Evolutionary conservation across 768 basidiomycete genomes (phyloP).

Genomic region (Dendrothele bispora): DNA sequence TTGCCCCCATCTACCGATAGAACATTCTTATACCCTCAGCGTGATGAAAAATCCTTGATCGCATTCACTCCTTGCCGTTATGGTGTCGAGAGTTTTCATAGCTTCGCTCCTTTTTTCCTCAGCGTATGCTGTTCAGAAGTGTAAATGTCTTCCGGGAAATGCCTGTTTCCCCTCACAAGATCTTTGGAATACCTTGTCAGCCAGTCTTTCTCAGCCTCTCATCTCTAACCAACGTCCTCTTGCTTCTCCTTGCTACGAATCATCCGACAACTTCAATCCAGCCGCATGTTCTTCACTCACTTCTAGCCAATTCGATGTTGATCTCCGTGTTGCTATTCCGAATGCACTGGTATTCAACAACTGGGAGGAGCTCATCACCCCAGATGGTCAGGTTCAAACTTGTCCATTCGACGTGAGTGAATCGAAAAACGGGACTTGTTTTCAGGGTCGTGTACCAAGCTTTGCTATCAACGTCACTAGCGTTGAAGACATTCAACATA

Average conservation of each 20-base stretch:
- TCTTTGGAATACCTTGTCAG: not conserved
- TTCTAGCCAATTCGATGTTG: not conserved
- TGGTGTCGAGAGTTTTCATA: not conserved
- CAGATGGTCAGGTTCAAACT: not conserved
- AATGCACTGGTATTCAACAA: not conserved
- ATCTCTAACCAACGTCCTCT: not conserved
- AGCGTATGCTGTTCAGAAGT: not conserved
- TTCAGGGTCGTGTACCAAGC: not conserved
- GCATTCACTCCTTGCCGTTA: not conserved
- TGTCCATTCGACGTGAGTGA: not conserved
- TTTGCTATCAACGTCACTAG: not conserved
- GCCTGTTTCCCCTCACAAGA: not conserved
- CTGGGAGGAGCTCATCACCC: not conserved
- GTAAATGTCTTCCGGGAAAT: not conserved
- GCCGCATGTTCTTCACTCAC: not conserved
- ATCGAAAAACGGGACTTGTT: not conserved
- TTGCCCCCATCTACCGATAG: too few relatives aligned
- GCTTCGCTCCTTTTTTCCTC: not conserved
- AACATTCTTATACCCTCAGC: too few relatives aligned
- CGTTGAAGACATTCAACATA: not conserved
- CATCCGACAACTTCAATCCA: not conserved
- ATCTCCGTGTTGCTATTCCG: not conserved
- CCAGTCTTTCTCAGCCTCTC: not conserved
- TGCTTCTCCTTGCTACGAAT: not conserved
- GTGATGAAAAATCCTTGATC: too few relatives aligned